phyloP scores from a whole-genome alignment of 495 filamentous ascomycete species.

The Penicillium robsamsonii region DNA sequence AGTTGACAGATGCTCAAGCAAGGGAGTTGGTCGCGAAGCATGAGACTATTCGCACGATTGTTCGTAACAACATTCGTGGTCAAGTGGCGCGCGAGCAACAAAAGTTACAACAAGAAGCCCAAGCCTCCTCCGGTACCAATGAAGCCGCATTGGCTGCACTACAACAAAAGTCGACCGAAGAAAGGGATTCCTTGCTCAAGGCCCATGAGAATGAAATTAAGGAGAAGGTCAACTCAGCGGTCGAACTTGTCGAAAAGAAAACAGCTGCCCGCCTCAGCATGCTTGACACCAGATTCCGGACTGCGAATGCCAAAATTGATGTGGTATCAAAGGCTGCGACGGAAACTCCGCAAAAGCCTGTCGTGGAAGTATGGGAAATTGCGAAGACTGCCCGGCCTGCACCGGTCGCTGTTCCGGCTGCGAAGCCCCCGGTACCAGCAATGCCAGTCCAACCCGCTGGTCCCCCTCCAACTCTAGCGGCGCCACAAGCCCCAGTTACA shows the following conservation, averaged over 20 bases:
- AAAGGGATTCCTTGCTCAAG: slow-evolving; percentile 63
- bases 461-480: slow-evolving; percentile 14
- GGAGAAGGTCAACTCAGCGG: slow-evolving; percentile 46
- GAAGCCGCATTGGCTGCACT: slow-evolving; percentile 35
- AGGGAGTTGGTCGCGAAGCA: slow-evolving; percentile 64
- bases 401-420: slow-evolving; percentile 35
- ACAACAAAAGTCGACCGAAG: slow-evolving; percentile 51
- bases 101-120: slow-evolving; percentile 32
- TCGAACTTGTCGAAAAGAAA: slow-evolving; percentile 57
- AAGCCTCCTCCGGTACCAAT: slow-evolving; percentile 20
- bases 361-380: slow-evolving; percentile 79
- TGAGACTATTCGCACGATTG: slow-evolving; percentile 60
- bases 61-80: slow-evolving; percentile 56
- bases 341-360: slow-evolving; percentile 79
- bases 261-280: slow-evolving; percentile 72
- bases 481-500: neutral
- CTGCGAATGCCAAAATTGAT: slow-evolving; percentile 66
- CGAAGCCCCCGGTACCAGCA: slow-evolving; percentile 31
- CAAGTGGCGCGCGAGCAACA: slow-evolving; percentile 30
- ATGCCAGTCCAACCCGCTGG: slow-evolving; percentile 4
- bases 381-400: slow-evolving; percentile 69
- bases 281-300: slow-evolving; percentile 66
- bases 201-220: slow-evolving; percentile 42
- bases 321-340: slow-evolving; percentile 74
- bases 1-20: slow-evolving; percentile 58